Evolutionary conservation across 2,329 filamentous ascomycete genomes (phyloP).

Genomic region (Periconia sp.): DNA sequence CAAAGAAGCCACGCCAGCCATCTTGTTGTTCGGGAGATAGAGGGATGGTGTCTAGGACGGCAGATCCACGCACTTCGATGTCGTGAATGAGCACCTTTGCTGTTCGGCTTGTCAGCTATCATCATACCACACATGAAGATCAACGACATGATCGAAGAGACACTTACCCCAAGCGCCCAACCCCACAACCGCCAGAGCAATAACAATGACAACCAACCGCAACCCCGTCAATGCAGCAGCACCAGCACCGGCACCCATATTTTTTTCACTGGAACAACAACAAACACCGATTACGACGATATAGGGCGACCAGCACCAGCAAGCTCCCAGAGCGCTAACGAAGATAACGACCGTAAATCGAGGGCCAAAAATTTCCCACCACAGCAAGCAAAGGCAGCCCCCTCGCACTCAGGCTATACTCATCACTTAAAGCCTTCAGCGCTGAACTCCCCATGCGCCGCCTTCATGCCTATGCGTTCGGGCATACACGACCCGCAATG

Average conservation of each 20-base stretch:
- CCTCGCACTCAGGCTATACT: slow-evolving; percentile 14
- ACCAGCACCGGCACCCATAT: slow-evolving; percentile 24
- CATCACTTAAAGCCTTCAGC: background rate
- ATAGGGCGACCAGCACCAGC: slow-evolving; percentile 35
- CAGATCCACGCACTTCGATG: slow-evolving; percentile 22
- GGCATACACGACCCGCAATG: background rate
- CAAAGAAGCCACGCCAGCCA: slow-evolving; percentile 28
- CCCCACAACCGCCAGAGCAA: slow-evolving; percentile 26
- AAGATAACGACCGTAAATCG: slow-evolving; percentile 17
- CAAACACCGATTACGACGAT: too few relatives aligned
- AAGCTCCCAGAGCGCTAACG: slow-evolving; percentile 32
- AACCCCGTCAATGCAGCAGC: slow-evolving; percentile 20
- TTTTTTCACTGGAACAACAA: slow-evolving; percentile 5
- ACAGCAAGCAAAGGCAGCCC: too few relatives aligned
- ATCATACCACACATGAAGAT: slow-evolving; percentile 2
- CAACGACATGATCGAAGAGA: background rate
- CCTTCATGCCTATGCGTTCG: slow-evolving; percentile 2
- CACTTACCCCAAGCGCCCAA: slow-evolving; percentile 33
- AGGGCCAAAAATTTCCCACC: slow-evolving; percentile 2
- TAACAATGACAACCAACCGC: slow-evolving; percentile 27
- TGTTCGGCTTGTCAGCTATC: slow-evolving; percentile 2
- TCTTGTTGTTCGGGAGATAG: slow-evolving; percentile 13
- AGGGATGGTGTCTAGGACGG: slow-evolving; percentile 17
- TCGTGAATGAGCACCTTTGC: slow-evolving; percentile 28
- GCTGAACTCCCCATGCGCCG: background rate